phyloP scores from a whole-genome alignment of 768 basidiomycete genomes.

The Hericium rajendrae region DNA sequence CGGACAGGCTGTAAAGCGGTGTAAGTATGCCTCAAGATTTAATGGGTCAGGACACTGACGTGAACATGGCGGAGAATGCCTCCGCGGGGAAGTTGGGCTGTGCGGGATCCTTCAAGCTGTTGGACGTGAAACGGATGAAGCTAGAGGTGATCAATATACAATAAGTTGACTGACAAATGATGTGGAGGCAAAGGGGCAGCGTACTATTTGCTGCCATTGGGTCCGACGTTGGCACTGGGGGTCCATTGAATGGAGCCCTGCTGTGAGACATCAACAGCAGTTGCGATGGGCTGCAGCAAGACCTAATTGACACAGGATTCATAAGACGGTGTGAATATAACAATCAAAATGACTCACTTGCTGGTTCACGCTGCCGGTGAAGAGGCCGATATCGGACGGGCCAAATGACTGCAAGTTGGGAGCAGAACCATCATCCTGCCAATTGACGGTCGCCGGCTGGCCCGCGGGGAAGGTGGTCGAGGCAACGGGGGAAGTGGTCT shows the following conservation, averaged over 20 bases:
- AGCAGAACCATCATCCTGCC: constrained; percentile 43
- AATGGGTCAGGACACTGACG: constrained; percentile 33
- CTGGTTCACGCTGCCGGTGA: constrained; percentile 46
- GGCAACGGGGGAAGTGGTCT: constrained; percentile 53
- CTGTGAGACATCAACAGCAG: constrained; percentile 42
- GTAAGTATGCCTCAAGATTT: not conserved
- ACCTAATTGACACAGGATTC: constrained; percentile 30
- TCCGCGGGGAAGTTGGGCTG: constrained; percentile 47
- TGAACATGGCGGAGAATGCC: constrained; percentile 74
- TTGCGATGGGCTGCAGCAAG: constrained; percentile 40
- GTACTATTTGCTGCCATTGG: constrained; percentile 47
- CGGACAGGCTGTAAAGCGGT: constrained; percentile 34
- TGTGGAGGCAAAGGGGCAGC: constrained; percentile 13
- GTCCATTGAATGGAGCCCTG: constrained; percentile 39
- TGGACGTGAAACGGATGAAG: constrained; percentile 73
- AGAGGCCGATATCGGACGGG: constrained; percentile 43
- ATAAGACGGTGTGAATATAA: constrained; percentile 9
- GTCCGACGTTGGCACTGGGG: constrained; percentile 42
- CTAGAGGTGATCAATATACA: constrained; percentile 22
- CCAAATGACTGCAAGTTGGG: constrained; percentile 49
- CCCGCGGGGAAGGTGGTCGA: constrained; percentile 41
- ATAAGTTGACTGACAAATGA: not conserved
- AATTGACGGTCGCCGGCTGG: constrained; percentile 37
- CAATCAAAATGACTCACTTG: constrained; percentile 36
- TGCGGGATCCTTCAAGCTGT: constrained; percentile 38